Percentiles rank a stretch among this genome's conserved stretches.
These are phyloP conservation scores for Rhodotorula sp. DNA, from an alignment of 1,284 basidiomycete species.

Conservation along the genomic window DNA sequence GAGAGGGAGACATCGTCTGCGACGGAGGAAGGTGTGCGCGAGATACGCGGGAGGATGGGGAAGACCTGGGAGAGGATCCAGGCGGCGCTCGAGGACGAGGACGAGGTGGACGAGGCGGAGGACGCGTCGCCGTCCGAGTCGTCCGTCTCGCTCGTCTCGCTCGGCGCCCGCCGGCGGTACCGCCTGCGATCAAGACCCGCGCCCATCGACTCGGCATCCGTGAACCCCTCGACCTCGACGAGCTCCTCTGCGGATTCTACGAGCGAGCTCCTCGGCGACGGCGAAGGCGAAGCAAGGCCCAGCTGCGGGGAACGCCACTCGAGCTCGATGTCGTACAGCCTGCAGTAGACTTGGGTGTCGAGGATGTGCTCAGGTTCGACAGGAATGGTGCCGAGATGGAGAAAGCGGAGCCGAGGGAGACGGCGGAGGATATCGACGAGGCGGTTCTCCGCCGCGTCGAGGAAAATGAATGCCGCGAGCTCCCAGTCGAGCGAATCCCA, in stretches of 20 bases:
- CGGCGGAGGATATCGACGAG: neutral
- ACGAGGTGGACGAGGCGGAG: neutral
- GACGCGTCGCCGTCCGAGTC: no score
- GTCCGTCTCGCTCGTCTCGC: no score
- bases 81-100: neutral
- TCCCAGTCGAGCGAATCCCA: neutral
- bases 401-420: neutral
- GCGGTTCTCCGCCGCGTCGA: neutral
- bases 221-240: neutral
- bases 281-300: no score
- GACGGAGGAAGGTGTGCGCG: neutral
- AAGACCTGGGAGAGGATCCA: neutral
- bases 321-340: neutral
- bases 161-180: no score
- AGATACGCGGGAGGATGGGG: neutral
- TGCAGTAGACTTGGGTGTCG: neutral
- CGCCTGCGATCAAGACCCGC: no score
- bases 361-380: neutral
- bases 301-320: neutral
- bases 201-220: no score
- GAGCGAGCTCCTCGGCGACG: no score
- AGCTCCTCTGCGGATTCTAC: no score
- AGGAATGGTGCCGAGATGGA: neutral
- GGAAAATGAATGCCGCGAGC: neutral
- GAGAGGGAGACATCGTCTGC: neutral